Evolutionary conservation across 2,329 filamentous ascomycete species (phyloP).

Genomic region (Septoria petroselini): DNA sequence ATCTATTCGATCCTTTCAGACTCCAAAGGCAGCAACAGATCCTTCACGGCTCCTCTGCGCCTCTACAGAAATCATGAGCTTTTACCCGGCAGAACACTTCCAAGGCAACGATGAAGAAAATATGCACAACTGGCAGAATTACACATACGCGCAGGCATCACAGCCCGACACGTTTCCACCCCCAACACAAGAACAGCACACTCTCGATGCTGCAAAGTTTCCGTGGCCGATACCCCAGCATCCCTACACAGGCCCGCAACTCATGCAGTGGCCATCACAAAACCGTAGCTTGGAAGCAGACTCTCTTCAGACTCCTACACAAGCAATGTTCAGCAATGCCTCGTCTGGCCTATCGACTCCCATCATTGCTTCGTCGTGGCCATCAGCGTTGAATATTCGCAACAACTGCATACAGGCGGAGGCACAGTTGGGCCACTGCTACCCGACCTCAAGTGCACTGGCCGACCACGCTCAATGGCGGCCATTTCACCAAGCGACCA

Average conservation of each 20-base stretch:
- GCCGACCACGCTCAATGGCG: conserved; percentile 11
- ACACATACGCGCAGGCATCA: conserved; percentile 10
- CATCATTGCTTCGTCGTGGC: background rate
- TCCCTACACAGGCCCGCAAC: conserved; percentile 17
- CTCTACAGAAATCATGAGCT: conserved; percentile 19
- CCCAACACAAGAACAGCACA: conserved; percentile 2
- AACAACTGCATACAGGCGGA: conserved; percentile 2
- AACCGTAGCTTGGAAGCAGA: conserved; percentile 12
- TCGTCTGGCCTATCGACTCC: conserved; percentile 1
- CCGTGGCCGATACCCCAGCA: conserved; percentile 13
- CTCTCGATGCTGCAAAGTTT: conserved; percentile 2
- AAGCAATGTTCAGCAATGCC: conserved; percentile 18
- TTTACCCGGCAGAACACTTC: conserved; percentile 19
- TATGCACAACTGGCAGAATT: conserved; percentile 18
- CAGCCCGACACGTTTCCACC: conserved; percentile 4
- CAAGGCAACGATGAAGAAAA: conserved; percentile 12
- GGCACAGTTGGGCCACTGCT: conserved; percentile 13
- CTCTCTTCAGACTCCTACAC: conserved; percentile 21
- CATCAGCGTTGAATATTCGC: conserved; percentile 5
- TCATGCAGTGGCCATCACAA: conserved; percentile 21
- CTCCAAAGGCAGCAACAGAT: conserved; percentile 12
- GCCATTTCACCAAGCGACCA: background rate
- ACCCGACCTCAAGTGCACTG: conserved; percentile 20
- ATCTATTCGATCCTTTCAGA: conserved; percentile 15
- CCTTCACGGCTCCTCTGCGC: conserved; percentile 14